Base-by-base conservation (phyloP, 2,329 filamentous ascomycete genomes). In the Rhinocladiella mackenziei region DNA sequence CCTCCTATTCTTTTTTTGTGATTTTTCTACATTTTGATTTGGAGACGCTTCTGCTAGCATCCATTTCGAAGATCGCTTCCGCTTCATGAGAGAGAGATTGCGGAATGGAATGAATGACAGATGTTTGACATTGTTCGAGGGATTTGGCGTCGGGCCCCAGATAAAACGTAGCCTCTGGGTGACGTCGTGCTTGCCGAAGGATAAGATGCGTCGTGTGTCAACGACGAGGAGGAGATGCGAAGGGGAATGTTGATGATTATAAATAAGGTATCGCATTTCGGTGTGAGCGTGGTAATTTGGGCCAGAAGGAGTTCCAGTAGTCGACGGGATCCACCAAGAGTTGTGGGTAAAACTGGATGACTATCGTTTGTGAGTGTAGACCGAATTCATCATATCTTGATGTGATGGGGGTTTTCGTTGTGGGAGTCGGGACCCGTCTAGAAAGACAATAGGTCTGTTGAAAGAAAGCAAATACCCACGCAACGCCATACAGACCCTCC, bases 1-100 rank as follows among this genome's bases (percentile, higher is more conserved):
- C 50, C 47, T 53, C 53, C 50, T 55, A 41, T 55, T 51, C 36
- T 53, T 55, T 55, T 53, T 55, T 55, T 48, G 29, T 36, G 22
- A 11, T 28, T 51, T 51, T 49, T 46, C 19, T 32, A 26, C 11
- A 39, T 29, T 30, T 10, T 30, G 15, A 3, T 42, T 13, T 37
- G 19, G 31, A 14, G n/a, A 32, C 10, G 32, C 9, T 25, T 23
- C 38, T 44, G 32, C 32, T 32, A 35, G 37, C 42, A 36, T 45
- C 23, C 42, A 39, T 47, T n/a, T n/a, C 5, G 20, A 17, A 17
- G n/a, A 25, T 11, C 13, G n/a, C 10, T 39, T 13, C 32, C 22
- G 14, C 9, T 32, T 5, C 11, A 5, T 30, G 5, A 10, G n/a
- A n/a, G n/a, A n/a, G 28, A 5, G 11, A 30, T n/a, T 5, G 5